Evolutionary conservation across 2,329 filamentous ascomycete species (phyloP).

Genomic region (Emydomyces testavorans): DNA sequence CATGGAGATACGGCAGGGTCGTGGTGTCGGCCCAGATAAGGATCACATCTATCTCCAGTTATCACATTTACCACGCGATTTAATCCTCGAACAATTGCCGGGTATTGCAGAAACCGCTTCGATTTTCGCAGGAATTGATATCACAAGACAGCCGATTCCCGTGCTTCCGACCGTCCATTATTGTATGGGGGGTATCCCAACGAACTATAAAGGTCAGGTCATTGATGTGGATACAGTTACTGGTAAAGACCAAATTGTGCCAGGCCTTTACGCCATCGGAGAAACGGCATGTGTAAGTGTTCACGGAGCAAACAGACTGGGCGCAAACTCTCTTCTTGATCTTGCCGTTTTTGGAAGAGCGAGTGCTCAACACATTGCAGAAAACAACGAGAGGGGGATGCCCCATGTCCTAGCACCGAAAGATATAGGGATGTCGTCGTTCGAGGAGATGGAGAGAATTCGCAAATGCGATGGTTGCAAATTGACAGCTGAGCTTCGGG

Average conservation of each 20-base stretch:
- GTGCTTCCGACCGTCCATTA: constrained; percentile 85
- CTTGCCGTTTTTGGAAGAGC: constrained; percentile 83
- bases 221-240: constrained; percentile 60
- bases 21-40: constrained; percentile 79
- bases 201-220: constrained; percentile 81
- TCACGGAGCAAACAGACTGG: constrained; percentile 81
- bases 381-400: constrained; percentile 69
- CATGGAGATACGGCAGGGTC: constrained; percentile 79
- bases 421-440: constrained; percentile 68
- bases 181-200: constrained; percentile 92
- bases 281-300: constrained; percentile 86
- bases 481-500: constrained; percentile 68
- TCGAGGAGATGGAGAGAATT: constrained; percentile 66
- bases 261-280: constrained; percentile 77
- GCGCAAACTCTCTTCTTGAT: constrained; percentile 84
- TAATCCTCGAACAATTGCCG: constrained; percentile 76
- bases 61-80: constrained; percentile 71
- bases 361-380: constrained; percentile 78
- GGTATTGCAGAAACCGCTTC: constrained; percentile 88
- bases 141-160: constrained; percentile 77
- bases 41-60: constrained; percentile 89
- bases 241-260: constrained; percentile 72
- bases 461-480: constrained; percentile 65
- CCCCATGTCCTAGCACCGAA: constrained; percentile 53
- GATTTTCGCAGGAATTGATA: constrained; percentile 82